phyloP scores from a whole-genome alignment of 805 yeast species.

The Myxozyma neotropica region DNA sequence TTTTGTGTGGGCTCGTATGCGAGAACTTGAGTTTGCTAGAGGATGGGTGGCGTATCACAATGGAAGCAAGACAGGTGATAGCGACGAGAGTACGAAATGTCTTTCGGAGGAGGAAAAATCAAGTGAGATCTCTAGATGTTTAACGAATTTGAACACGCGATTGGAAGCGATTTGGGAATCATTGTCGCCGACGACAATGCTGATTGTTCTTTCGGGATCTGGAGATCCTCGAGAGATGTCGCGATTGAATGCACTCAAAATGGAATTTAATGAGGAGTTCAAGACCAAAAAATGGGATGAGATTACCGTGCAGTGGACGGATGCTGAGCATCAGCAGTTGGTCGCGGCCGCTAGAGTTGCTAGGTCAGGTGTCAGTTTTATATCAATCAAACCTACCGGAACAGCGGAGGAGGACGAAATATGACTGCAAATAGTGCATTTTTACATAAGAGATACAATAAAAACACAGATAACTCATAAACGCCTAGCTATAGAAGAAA shows the following conservation, averaged over 20 bases:
- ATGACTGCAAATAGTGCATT: not conserved
- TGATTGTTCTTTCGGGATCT: conserved; percentile 64
- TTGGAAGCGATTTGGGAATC: conserved; percentile 53
- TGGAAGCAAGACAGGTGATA: conserved; percentile 10
- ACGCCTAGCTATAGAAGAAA: no score
- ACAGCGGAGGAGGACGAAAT: conserved; percentile 1
- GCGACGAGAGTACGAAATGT: not conserved
- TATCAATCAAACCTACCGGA: conserved; percentile 49
- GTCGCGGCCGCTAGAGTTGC: conserved; percentile 54
- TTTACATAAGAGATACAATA: not conserved
- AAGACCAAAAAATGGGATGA: conserved; percentile 49
- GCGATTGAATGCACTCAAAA: conserved; percentile 17
- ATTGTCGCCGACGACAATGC: conserved; percentile 60
- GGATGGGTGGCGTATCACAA: conserved; percentile 38
- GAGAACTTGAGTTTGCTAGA: conserved; percentile 57
- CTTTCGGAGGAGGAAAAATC: conserved; percentile 1
- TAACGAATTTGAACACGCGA: conserved; percentile 48
- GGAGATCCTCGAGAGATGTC: conserved; percentile 57
- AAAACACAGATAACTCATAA: not conserved
- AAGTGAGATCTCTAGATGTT: conserved; percentile 30
- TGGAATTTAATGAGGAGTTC: conserved; percentile 48
- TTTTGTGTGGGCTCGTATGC: conserved; percentile 57
- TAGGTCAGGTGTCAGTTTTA: conserved; percentile 60
- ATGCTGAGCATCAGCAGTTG: conserved; percentile 52
- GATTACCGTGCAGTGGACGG: conserved; percentile 55